Percentiles rank a stretch among this genome's conserved stretches.
These are phyloP conservation scores for Termitomyces sp. DNA, from an alignment of 768 basidiomycete species.

Conservation along the genomic window DNA sequence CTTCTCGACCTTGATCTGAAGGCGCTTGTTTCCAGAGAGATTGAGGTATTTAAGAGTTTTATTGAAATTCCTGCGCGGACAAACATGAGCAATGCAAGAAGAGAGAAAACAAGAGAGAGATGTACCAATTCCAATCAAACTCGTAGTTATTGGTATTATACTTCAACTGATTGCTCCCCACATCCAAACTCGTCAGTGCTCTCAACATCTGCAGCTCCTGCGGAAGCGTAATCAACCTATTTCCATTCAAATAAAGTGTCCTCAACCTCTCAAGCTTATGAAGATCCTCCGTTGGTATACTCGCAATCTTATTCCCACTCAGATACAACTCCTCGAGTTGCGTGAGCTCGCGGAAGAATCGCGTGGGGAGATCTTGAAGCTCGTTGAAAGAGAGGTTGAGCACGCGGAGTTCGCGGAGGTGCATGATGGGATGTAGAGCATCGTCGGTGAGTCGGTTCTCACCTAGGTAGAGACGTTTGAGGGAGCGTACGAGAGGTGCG, in stretches of 20 bases:
- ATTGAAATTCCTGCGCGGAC: constrained; percentile 83
- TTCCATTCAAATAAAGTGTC: constrained; percentile 88
- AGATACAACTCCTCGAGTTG: constrained; percentile 84
- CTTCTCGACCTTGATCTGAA: constrained; percentile 75
- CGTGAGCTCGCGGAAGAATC: constrained; percentile 67
- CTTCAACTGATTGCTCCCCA: constrained; percentile 88
- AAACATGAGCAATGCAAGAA: background rate
- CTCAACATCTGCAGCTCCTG: constrained; percentile 83
- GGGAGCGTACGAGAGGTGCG: constrained; percentile 50
- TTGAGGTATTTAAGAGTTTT: constrained; percentile 90
- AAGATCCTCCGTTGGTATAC: constrained; percentile 85
- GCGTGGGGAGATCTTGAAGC: constrained; percentile 78
- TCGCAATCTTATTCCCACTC: constrained; percentile 91
- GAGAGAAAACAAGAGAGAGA: constrained; percentile 3
- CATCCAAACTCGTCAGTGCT: constrained; percentile 78
- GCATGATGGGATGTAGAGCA: constrained; percentile 63
- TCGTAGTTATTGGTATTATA: constrained; percentile 99
- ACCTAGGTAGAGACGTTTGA: constrained; percentile 79
- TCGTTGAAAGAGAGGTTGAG: constrained; percentile 95
- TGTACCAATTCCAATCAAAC: constrained; percentile 99
- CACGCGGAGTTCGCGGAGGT: constrained; percentile 70
- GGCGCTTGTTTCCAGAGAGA: constrained; percentile 91
- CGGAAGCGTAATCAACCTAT: constrained; percentile 87
- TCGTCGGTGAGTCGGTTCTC: constrained; percentile 88
- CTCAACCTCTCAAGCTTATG: constrained; percentile 60